Conservation (phyloP, 2,329 filamentous ascomycete species). For the Alternaria viburni region DNA sequence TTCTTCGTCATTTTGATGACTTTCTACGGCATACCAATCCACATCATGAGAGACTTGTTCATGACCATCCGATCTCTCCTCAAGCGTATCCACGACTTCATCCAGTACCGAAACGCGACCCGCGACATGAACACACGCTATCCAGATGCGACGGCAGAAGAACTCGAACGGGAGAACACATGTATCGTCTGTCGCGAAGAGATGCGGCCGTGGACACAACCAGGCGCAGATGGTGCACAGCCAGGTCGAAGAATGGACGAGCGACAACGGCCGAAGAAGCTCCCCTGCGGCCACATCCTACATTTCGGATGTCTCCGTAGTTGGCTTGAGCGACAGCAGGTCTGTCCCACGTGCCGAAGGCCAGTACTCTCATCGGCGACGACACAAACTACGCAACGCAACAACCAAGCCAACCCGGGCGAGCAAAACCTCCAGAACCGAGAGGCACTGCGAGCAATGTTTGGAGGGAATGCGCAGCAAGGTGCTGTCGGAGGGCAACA, state of each 20-base stretch:
- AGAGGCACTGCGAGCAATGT: slow-evolving; percentile 25
- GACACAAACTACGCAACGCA: slow-evolving; percentile 33
- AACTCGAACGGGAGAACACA: slow-evolving; percentile 84
- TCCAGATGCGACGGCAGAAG: slow-evolving; percentile 86
- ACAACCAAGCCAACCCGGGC: slow-evolving; percentile 33
- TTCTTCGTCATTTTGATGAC: slow-evolving; percentile 94
- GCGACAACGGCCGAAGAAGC: slow-evolving; percentile 86
- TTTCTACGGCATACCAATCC: slow-evolving; percentile 94
- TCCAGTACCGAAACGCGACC: slow-evolving; percentile 89
- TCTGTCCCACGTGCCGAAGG: slow-evolving; percentile 90
- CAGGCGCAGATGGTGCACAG: slow-evolving; percentile 49
- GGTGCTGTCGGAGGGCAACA: slow-evolving; percentile 25
- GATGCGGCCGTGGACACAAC: slow-evolving; percentile 80
- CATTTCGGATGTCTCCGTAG: slow-evolving; percentile 94
- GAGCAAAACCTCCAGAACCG: slow-evolving; percentile 24
- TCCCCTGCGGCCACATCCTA: slow-evolving; percentile 93
- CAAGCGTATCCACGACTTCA: slow-evolving; percentile 84
- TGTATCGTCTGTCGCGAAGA: slow-evolving; percentile 98
- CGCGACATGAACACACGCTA: slow-evolving; percentile 91
- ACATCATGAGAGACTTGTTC: slow-evolving; percentile 95
- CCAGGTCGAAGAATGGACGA: slow-evolving; percentile 68
- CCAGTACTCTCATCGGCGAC: slow-evolving; percentile 67
- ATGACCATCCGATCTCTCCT: slow-evolving; percentile 91
- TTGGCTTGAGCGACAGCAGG: slow-evolving; percentile 96
- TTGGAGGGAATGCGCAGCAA: slow-evolving; percentile 26